Percentiles rank a stretch among this genome's conserved stretches.
Conservation (phyloP, 2,329 filamentous ascomycete species). For the Pseudogymnoascus sp. region DNA sequence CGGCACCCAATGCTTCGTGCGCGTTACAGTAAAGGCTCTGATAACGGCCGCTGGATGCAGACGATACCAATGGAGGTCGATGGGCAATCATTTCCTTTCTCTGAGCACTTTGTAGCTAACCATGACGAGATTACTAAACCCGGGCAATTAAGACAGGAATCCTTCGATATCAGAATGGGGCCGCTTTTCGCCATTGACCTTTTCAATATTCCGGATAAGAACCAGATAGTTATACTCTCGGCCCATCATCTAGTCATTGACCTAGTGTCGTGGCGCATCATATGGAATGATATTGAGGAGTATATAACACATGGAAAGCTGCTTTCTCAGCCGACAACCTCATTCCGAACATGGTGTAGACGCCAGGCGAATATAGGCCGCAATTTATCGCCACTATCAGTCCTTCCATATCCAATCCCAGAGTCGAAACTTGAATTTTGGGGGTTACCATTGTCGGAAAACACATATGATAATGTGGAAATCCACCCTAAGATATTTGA, state of each 20-base stretch:
- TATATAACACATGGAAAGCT: constrained; percentile 17
- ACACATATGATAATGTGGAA: neutral
- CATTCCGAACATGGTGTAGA: constrained; percentile 30
- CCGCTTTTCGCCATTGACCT: constrained; percentile 20
- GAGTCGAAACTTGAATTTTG: neutral
- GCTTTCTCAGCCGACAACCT: constrained; percentile 14
- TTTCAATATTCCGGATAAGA: constrained; percentile 13
- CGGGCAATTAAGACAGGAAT: constrained; percentile 27
- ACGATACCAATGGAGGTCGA: constrained; percentile 18
- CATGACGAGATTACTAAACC: constrained; percentile 21
- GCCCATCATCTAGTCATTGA: constrained; percentile 27
- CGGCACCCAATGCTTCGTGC: constrained; percentile 34
- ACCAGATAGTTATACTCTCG: constrained; percentile 14
- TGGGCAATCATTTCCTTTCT: constrained; percentile 30
- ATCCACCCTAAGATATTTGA: neutral
- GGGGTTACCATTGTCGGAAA: neutral
- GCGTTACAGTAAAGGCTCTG: constrained; percentile 26
- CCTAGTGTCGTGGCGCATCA: constrained; percentile 31
- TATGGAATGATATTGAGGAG: constrained; percentile 32
- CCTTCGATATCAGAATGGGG: constrained; percentile 14
- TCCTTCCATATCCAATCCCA: neutral
- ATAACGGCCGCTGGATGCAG: constrained; percentile 27
- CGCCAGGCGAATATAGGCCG: constrained; percentile 20
- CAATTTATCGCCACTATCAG: neutral
- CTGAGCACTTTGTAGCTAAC: constrained; percentile 34